Evolutionary conservation across 148 eudicot species (phyloP), one percentile per base, ranked within the genome.

Genomic region (Beta vulgaris): DNA sequence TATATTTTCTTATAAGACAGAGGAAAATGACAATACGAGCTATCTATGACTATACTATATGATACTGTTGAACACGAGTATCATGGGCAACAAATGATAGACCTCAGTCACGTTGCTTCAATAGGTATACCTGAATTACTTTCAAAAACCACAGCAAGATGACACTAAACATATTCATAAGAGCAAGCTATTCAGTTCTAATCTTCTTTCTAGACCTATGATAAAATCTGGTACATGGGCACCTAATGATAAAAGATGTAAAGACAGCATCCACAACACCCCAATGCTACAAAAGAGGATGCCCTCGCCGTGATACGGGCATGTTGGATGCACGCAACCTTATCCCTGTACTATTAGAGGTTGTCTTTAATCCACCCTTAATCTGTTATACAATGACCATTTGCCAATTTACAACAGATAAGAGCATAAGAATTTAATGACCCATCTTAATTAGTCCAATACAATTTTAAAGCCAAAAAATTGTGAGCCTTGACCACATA

Each of bases 1-100:
- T 26, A 67, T 39, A n/a, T 13, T 10, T 31, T 25, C 29, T 68
- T 15, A 32, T 78, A n/a, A 80, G 71, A 51, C 51, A 29, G 43
- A 10, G 19, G 39, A 6, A 55, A 49, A 23, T 37, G 36, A 68
- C 55, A 68, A 19, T 25, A 53, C 3, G 14, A 53, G 5, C 26
- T 19, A 53, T 6, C 1, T 2, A 25, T 23, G 19, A 4, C 2
- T 10, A 9, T 25, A 1, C 40, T 48, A 34, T 19, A 69, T 49
- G 13, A 26, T 29, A 57, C 46, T 21, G 48, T 68, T 40, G 55
- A 26, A 25, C 9, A 14, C n/a, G 31, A 21, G 44, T 37, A 7
- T 9, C 21, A 46, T 36, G 46, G 10, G 12, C 11, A 26, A 65
- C 40, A 48, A 21, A 39, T 35, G 48, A 57, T 40, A 11, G 3